Base-by-base conservation (phyloP, 768 basidiomycete species). In the Mycena vitilis region DNA sequence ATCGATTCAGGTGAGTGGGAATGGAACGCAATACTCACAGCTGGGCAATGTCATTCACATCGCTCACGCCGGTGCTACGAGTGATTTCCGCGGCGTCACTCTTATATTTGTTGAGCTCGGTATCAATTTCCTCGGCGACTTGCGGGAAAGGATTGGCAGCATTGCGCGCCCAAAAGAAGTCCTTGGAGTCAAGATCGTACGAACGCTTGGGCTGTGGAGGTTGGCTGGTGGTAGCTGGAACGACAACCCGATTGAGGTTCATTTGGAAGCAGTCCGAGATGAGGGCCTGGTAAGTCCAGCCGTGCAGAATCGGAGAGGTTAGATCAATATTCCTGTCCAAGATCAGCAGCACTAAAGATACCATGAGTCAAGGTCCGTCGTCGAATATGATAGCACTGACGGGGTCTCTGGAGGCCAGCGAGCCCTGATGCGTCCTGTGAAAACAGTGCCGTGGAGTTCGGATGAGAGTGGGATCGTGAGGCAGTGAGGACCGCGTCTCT, bases 121-220 rank as follows among this genome's bases (percentile, higher is more conserved):
- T 74, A 75, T 99, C 95, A 60, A 99, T 98, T 71, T 99, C 97
- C 77, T 98, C 98, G 2, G 98, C 97, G 5, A 99, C 98, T 73
- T 98, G 95, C 45, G 98, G 98, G 85, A 99, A 99, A 6, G 97
- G 97, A 68, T 93, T 95, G 10, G 94, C 91, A 1, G 96, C 95
- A 75, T 99, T 98, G 77, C 94, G 95, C 2, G 91, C 92, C 98
- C 98, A 99, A 84, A 99, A 99, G 81, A 98, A 99, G 79, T 99
- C 98, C 75, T 97, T 98, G 23, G 95, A 91, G 79, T 99, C 98
- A 40, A 99, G 89, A 80, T 99, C 98, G 73, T 99, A 98, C 0
- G 94, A 91, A 59, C 87, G 81, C 79, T 81, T 95, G 16, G 71
- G 71, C 22, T 72, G 71, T 2, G 71, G 66, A 40, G 71, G 67